Evolutionary conservation across 1,284 basidiomycete genomes (phyloP).

Genomic region (Boletus semigastroideus): DNA sequence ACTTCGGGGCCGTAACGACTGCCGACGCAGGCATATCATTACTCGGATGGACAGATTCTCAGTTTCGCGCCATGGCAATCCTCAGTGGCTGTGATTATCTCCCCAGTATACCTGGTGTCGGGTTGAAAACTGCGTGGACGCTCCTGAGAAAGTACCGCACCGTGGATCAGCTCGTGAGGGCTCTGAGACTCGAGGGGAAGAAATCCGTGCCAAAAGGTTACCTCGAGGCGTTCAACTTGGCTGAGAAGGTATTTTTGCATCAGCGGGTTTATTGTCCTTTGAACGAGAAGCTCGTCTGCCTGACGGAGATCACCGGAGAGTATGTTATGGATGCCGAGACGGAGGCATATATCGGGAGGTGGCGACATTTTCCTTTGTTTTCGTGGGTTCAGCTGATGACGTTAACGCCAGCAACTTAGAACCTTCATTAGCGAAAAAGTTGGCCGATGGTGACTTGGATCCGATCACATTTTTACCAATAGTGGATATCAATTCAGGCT

Average conservation of each 20-base stretch:
- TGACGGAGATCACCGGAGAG: slow-evolving; percentile 57
- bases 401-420: slow-evolving; percentile 52
- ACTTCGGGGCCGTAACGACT: slow-evolving; percentile 70
- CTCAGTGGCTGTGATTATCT: slow-evolving; percentile 98
- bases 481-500: slow-evolving; percentile 77
- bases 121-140: slow-evolving; percentile 91
- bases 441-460: slow-evolving; percentile 78
- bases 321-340: slow-evolving; percentile 57
- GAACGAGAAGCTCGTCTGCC: slow-evolving; percentile 62
- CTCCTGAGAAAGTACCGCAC: slow-evolving; percentile 85
- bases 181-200: slow-evolving; percentile 82
- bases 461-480: slow-evolving; percentile 76
- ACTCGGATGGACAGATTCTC: slow-evolving; percentile 83
- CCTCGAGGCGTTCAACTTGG: slow-evolving; percentile 66
- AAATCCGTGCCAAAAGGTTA: slow-evolving; percentile 80
- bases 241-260: slow-evolving; percentile 93
- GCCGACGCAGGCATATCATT: slow-evolving; percentile 69
- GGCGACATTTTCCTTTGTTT: slow-evolving; percentile 10
- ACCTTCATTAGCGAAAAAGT: slow-evolving; percentile 54
- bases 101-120: slow-evolving; percentile 90
- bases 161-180: slow-evolving; percentile 83
- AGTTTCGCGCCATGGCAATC: slow-evolving; percentile 96
- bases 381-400: slow-evolving; percentile 9
- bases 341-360: slow-evolving; percentile 80
- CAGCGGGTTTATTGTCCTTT: slow-evolving; percentile 91